A percentile compares a stretch with the other conserved stretches of the same genome.
Evolutionary conservation across 2,329 filamentous ascomycete species (phyloP).

Genomic region (Aspergillus alliaceus): DNA sequence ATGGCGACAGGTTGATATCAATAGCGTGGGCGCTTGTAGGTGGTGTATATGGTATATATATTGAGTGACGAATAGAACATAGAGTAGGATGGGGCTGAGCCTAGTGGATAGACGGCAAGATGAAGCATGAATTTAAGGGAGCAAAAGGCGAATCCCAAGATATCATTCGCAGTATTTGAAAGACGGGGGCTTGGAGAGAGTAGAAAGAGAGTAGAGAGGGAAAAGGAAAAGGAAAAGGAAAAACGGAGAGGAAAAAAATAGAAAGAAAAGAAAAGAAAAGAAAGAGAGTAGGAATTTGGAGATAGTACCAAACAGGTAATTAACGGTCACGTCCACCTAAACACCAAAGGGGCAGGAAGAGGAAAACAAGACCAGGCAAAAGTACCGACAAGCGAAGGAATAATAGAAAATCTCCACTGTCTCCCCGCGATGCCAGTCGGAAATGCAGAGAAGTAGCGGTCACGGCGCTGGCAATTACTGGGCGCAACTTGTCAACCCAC

Average conservation of each 20-base stretch:
- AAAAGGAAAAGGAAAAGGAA: constrained; percentile 1
- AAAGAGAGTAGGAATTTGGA: not conserved
- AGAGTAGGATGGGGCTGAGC: not conserved
- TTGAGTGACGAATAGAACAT: constrained; percentile 4
- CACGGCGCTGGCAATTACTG: constrained; percentile 12
- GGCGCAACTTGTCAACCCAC: constrained; percentile 7
- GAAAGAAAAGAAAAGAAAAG: not conserved
- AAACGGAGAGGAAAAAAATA: not conserved
- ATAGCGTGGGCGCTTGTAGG: constrained; percentile 1
- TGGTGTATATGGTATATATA: constrained; percentile 3
- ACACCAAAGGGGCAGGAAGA: not conserved
- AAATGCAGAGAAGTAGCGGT: constrained; percentile 18
- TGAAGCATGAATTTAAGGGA: not conserved
- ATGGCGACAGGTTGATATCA: constrained; percentile 3
- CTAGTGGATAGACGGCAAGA: not conserved
- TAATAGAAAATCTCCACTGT: not conserved
- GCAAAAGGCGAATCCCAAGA: constrained; percentile 1
- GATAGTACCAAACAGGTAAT: not conserved
- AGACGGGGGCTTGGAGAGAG: constrained; percentile 6
- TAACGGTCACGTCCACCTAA: not conserved
- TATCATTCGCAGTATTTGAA: not conserved
- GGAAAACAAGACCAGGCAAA: not conserved
- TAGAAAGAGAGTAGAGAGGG: constrained; percentile 7
- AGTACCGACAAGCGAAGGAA: not conserved
- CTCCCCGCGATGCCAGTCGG: constrained; percentile 8